These are phyloP conservation scores for Magnolia kwangsiensis DNA, from an alignment of 164 flowering plant species.

Conservation along the genomic window DNA sequence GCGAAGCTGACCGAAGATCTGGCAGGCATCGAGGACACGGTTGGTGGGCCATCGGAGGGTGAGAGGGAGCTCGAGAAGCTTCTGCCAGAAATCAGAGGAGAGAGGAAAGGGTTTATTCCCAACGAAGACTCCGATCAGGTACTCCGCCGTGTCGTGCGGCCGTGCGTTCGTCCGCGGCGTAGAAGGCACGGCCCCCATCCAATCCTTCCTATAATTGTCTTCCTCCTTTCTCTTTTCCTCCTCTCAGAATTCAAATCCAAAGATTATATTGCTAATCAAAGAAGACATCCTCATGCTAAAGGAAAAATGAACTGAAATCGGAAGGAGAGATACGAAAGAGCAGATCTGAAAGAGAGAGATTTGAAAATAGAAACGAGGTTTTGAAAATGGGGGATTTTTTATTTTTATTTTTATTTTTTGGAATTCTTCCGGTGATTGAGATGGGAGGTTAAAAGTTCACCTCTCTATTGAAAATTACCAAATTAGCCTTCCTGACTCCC, in stretches of 20 bases:
- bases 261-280: background rate
- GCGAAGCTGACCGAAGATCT: constrained; percentile 50
- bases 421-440: background rate
- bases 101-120: constrained; percentile 78
- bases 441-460: background rate
- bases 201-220: background rate
- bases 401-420: background rate
- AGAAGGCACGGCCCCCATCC: constrained; percentile 89
- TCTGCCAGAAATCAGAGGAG: constrained; percentile 82
- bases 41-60: constrained; percentile 60
- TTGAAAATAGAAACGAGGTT: background rate
- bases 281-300: background rate
- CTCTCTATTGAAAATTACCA: background rate
- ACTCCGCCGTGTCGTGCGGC: constrained; percentile 71
- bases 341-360: constrained; percentile 1
- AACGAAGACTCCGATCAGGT: constrained; percentile 65
- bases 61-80: constrained; percentile 80
- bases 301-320: background rate
- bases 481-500: background rate
- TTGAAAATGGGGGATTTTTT: background rate
- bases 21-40: constrained; percentile 68
- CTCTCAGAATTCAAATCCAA: background rate
- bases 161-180: constrained; percentile 54
- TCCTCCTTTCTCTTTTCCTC: background rate
- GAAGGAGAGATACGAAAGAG: background rate